Evolutionary conservation across 192 early-diverging fungal species (phyloP).

Genomic region (Phlyctochytrium bullatum): DNA sequence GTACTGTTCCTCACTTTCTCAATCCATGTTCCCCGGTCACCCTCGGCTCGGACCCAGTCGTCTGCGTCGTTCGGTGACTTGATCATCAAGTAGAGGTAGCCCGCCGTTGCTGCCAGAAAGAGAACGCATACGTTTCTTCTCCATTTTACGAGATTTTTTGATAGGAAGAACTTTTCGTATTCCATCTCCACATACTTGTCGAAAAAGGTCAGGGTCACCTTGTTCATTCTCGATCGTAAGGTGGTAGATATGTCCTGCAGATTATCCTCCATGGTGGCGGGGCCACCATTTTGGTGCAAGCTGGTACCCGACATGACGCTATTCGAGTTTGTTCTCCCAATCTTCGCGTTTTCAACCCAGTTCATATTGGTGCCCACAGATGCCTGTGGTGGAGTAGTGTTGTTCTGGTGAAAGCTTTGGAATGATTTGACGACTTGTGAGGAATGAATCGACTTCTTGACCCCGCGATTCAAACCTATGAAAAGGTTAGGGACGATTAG

Average conservation of each 20-base stretch:
- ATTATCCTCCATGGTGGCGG: background rate
- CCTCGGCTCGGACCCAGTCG: no score
- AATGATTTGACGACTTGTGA: no score
- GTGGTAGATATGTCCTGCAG: background rate
- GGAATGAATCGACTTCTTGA: no score
- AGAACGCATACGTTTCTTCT: background rate
- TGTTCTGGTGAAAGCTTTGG: no score
- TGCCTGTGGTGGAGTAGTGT: no score
- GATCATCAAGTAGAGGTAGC: background rate
- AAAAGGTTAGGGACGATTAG: no score
- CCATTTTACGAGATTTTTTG: slow-evolving; percentile 3
- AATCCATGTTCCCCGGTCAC: no score
- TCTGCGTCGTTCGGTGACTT: background rate
- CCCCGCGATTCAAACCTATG: no score
- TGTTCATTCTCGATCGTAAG: background rate
- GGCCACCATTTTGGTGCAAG: background rate
- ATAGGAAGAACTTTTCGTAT: slow-evolving; percentile 1
- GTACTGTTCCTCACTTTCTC: no score
- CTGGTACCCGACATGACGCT: slow-evolving; percentile 1
- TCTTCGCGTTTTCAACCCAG: no score
- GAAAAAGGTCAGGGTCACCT: background rate
- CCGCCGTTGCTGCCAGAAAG: background rate
- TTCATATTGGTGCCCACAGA: no score
- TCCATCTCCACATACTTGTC: background rate
- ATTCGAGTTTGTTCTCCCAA: background rate